Evolutionary conservation across 1,139 yeast species (phyloP), one percentile per base, ranked within the genome.

Genomic region (Geotrichum candidum): DNA sequence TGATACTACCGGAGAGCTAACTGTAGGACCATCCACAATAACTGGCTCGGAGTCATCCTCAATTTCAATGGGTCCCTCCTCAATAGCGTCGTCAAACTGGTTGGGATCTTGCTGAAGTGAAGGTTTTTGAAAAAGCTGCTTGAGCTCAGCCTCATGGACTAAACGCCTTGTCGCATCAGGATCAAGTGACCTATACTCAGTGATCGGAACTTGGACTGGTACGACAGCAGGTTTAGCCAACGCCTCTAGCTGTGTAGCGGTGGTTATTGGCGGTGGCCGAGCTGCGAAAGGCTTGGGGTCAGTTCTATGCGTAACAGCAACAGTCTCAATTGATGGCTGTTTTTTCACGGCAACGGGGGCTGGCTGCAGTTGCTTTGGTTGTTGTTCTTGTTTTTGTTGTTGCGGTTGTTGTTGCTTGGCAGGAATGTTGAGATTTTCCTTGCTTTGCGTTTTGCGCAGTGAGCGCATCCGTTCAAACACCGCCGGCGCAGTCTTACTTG

Each of bases 391-490:
- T 18, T 18, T 18, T 10, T 38, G 45, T n/a, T 38, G 45, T 18
- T 35, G 41, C 9, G 3, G 41, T 6, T 35, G 41, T 6, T 38
- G 45, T 13, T 38, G 45, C 3, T n/a, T 38, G 45, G 45, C 45
- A n/a, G 45, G 6, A 6, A 4, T 38, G 18, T 38, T 38, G 45
- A 38, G 6, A 11, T 38, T 38, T 38, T 58, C 58, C 18, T 51
- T 54, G 41, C 54, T 58, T 23, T 58, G 54, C 10, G 45, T 5
- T 11, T 48, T 54, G 57, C 65, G 58, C 11, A 62, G 33, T 2
- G 63, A 60, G 25, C 60, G 46, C 65, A 63, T 62, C 11, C 65
- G 58, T 31, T 61, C 65, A 58, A 63, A 63, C 15, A 62, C 57
- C 13, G 23, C 51, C 4, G 65, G 63, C 4, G 61, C 56, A 1